phyloP scores from a whole-genome alignment of 2,329 filamentous ascomycete species.

The Tolypocladium ophioglossoides region DNA sequence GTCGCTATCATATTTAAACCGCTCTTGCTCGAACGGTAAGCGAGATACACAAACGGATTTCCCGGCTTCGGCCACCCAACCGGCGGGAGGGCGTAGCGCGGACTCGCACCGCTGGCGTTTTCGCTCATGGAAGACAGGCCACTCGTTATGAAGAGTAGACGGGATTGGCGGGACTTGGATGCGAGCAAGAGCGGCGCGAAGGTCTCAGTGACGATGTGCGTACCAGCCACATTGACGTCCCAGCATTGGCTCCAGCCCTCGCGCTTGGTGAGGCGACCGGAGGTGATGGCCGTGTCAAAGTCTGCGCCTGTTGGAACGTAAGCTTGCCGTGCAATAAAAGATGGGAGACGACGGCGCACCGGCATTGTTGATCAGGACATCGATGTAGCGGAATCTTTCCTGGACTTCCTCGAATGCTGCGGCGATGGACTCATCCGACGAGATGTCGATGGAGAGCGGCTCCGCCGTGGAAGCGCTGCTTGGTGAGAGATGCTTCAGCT shows the following conservation, averaged over 20 bases:
- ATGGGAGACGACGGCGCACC: background rate
- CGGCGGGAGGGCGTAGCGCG: background rate
- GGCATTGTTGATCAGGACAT: background rate
- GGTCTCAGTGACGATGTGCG: background rate
- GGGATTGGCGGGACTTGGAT: background rate
- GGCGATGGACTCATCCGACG: background rate
- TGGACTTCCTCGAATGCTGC: background rate
- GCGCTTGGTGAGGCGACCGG: background rate
- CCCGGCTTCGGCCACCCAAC: background rate
- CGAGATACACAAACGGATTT: background rate
- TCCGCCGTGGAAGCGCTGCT: background rate
- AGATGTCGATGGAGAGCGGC: background rate
- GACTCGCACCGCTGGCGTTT: background rate
- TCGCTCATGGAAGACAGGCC: background rate
- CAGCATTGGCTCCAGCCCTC: background rate
- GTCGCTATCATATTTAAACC: slow-evolving; percentile 5
- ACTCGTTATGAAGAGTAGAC: background rate
- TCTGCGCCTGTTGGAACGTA: background rate
- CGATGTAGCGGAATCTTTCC: background rate
- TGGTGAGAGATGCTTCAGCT: background rate
- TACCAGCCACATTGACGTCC: slow-evolving; percentile 1
- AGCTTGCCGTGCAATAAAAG: background rate
- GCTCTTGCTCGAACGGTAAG: slow-evolving; percentile 2
- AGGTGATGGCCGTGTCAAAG: background rate
- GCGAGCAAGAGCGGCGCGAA: background rate